These are phyloP conservation scores for Raphidocelis subcapitata DNA, from an alignment of 139 green algal species.

Conservation along the genomic window DNA sequence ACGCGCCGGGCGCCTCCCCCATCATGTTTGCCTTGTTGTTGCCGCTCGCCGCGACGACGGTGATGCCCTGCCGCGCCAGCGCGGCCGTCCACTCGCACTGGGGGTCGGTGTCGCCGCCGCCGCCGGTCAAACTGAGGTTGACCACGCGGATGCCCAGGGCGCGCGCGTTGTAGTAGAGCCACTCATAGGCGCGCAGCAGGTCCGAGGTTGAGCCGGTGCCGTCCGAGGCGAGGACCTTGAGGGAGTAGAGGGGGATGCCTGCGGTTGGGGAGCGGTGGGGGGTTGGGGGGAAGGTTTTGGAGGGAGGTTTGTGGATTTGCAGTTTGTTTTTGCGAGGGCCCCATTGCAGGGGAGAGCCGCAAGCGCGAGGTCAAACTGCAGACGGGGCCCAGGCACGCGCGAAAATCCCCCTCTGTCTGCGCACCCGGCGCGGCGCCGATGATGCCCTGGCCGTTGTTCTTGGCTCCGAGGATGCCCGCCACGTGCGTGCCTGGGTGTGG, in stretches of 20 bases:
- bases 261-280: background rate
- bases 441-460: constrained; percentile 23
- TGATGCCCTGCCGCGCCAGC: constrained; percentile 14
- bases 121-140: constrained; percentile 17
- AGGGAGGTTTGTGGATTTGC: too few relatives aligned
- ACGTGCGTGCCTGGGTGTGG: background rate
- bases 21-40: constrained; percentile 3
- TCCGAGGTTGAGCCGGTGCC: constrained; percentile 17
- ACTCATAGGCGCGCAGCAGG: constrained; percentile 19
- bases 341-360: too few relatives aligned
- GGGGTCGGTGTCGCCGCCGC: background rate
- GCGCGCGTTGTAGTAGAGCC: background rate
- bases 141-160: constrained; percentile 13
- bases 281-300: too few relatives aligned
- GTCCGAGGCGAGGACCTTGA: constrained; percentile 9
- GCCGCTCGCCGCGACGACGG: constrained; percentile 13
- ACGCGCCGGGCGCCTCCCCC: constrained; percentile 8
- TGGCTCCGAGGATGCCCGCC: constrained; percentile 17
- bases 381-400: too few relatives aligned
- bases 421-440: constrained; percentile 3
- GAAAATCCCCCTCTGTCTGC: too few relatives aligned
- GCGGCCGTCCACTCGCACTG: constrained; percentile 6
- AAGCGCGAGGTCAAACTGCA: too few relatives aligned
- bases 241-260: constrained; percentile 12
- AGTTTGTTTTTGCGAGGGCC: too few relatives aligned